Percentiles rank a stretch among this genome's conserved stretches.
Evolutionary conservation across 345 rosid species (phyloP).

Genomic region (Euphorbia peplus): DNA sequence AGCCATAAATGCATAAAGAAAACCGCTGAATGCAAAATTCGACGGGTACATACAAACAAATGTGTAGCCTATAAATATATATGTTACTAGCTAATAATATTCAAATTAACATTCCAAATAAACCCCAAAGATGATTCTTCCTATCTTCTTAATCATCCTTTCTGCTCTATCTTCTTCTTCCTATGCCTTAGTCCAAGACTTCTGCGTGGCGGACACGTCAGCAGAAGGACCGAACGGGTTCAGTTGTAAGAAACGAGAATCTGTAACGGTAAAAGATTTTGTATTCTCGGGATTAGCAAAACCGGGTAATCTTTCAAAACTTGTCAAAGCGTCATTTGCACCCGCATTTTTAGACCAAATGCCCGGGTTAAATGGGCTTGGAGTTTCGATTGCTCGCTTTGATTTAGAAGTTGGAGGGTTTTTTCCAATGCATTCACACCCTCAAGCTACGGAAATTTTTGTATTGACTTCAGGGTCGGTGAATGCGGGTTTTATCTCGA

Average conservation of each 20-base stretch:
- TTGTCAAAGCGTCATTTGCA: slow-evolving; percentile 78
- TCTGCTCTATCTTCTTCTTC: slow-evolving; percentile 45
- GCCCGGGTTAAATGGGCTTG: slow-evolving; percentile 76
- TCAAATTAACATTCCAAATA: too few relatives aligned
- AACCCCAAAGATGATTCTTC: slow-evolving; percentile 29
- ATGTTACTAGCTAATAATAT: too few relatives aligned
- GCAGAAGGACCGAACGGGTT: slow-evolving; percentile 62
- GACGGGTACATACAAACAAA: too few relatives aligned
- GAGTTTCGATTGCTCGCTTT: slow-evolving; percentile 65
- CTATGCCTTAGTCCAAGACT: slow-evolving; percentile 58
- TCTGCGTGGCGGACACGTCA: slow-evolving; percentile 62
- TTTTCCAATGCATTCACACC: slow-evolving; percentile 82
- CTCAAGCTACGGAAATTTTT: slow-evolving; percentile 60
- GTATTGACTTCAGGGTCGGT: slow-evolving; percentile 53
- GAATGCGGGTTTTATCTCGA: slow-evolving; percentile 74
- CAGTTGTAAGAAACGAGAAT: slow-evolving; percentile 52
- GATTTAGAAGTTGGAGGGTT: slow-evolving; percentile 73
- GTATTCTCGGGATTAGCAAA: slow-evolving; percentile 54
- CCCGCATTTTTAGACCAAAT: slow-evolving; percentile 59
- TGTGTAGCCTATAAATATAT: too few relatives aligned
- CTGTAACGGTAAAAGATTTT: slow-evolving; percentile 56
- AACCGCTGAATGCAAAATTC: too few relatives aligned
- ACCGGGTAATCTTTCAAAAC: slow-evolving; percentile 58
- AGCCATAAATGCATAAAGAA: too few relatives aligned
- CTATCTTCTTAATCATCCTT: slow-evolving; percentile 40